phyloP scores from a whole-genome alignment of 768 basidiomycete genomes.

The Auricularia sp. region DNA sequence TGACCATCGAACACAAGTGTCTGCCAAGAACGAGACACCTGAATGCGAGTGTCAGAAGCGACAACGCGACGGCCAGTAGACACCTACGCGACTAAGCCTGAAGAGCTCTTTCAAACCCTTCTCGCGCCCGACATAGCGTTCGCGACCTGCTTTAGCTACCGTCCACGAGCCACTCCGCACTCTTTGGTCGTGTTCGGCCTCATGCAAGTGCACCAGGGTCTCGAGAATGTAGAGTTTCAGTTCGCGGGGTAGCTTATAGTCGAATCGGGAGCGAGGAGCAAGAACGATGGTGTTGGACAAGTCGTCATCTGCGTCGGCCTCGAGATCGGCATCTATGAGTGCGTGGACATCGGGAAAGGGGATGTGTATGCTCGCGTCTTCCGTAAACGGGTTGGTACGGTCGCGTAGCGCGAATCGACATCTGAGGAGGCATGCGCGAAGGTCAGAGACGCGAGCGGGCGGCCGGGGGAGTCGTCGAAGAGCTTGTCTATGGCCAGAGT shows the following conservation, averaged over 20 bases:
- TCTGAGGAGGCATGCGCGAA: neutral
- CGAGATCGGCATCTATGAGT: slow-evolving; percentile 33
- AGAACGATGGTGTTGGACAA: neutral
- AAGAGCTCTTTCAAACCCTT: slow-evolving; percentile 69
- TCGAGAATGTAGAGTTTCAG: slow-evolving; percentile 51
- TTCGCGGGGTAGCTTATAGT: slow-evolving; percentile 61
- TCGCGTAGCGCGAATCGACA: neutral
- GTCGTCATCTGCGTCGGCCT: slow-evolving; percentile 7
- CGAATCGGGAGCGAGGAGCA: slow-evolving; percentile 31
- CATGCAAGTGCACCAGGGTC: slow-evolving; percentile 45
- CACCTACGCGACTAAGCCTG: slow-evolving; percentile 65
- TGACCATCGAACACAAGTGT: slow-evolving; percentile 73
- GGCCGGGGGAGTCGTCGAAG: neutral
- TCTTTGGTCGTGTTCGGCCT: slow-evolving; percentile 42
- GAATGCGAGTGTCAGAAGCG: neutral
- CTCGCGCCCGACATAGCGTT: slow-evolving; percentile 67
- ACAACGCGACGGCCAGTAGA: neutral
- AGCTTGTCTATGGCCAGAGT: neutral
- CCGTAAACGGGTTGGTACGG: slow-evolving; percentile 9
- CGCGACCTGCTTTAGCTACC: slow-evolving; percentile 46
- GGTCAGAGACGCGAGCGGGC: neutral
- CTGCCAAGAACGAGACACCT: slow-evolving; percentile 77
- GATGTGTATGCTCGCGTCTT: slow-evolving; percentile 13
- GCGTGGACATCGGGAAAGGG: slow-evolving; percentile 28
- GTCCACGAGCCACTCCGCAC: slow-evolving; percentile 47